Evolutionary conservation across 805 yeast species (phyloP), one percentile per base, ranked within the genome.

Genomic region (Myxozyma neglecta): DNA sequence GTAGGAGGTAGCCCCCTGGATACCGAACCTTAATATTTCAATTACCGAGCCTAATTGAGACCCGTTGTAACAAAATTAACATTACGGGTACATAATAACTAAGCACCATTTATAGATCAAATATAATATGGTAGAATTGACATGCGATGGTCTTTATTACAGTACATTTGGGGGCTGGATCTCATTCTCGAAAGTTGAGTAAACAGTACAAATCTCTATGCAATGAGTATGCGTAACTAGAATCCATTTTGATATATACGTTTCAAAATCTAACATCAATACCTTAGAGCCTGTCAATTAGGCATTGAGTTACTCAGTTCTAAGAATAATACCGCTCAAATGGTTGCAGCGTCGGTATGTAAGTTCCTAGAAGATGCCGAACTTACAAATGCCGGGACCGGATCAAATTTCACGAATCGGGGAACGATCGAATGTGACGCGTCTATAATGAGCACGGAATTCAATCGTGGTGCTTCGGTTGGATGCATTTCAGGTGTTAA

Each of bases 391-490:
- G 75, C 79, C 1, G 81, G 80, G 2, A 49, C 55, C 6, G 79
- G 79, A n/a, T 75, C 79, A 13, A 76, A 77, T 47, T 65, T 76
- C 45, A 75, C 71, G 32, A 56, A 56, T 10, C 54, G 53, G 14
- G 79, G 78, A 1, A 51, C 55, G 3, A 74, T 77, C 8, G 79
- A 77, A 53, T 75, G 79, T 56, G 81, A 78, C 66, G 81, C 81
- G n/a, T 66, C 73, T 0, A 58, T 78, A 1, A 70, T 75, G 63
- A 53, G 61, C 44, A 50, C 69, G 2, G 44, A 47, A 9, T 13
- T 46, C 36, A 24, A 53, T 29, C 58, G 67, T 5, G 53, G 57
- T 1, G 69, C 69, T 2, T 74, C 76, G 0, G 70, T 73, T 2
- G 78, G 76, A 1, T 76, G 77, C 1, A 69, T 75, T n/a, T n/a